phyloP scores from a whole-genome alignment of 805 yeast species.

The Ascoidea asiatica region DNA sequence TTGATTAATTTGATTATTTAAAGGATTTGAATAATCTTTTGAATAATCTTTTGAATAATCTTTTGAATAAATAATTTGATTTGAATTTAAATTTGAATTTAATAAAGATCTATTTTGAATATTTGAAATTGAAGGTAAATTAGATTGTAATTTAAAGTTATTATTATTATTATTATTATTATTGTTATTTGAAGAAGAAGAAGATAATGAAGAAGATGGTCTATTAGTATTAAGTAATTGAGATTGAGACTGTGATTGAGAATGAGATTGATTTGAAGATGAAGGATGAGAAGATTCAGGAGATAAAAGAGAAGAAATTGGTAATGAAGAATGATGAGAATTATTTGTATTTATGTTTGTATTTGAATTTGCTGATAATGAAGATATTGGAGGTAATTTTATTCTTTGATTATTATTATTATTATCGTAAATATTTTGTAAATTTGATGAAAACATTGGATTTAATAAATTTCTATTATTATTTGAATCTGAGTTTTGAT shows the following conservation, averaged over 20 bases:
- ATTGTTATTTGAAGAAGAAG: background rate
- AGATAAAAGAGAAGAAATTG: background rate
- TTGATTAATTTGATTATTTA: background rate
- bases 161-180: too few species aligned
- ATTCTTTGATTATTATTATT: conserved; percentile 13
- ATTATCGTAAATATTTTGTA: too few species aligned
- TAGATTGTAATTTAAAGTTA: background rate
- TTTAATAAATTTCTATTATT: too few species aligned
- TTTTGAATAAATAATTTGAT: too few species aligned
- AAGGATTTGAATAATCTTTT: too few species aligned
- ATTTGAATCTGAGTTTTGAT: too few species aligned
- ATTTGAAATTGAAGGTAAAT: background rate
- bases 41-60: too few species aligned
- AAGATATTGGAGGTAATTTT: conserved; percentile 27
- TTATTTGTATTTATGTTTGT: too few species aligned
- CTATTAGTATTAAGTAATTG: too few species aligned
- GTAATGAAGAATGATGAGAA: background rate
- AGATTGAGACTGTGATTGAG: background rate
- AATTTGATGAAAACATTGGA: too few species aligned
- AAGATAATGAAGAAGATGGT: background rate
- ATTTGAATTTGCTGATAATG: conserved; percentile 11
- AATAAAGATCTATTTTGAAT: too few species aligned
- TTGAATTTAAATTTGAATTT: background rate
- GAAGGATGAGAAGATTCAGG: background rate
- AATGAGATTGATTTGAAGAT: background rate